Base-by-base conservation (phyloP, 2,329 filamentous ascomycete species). In the Colletotrichum paranaense region DNA sequence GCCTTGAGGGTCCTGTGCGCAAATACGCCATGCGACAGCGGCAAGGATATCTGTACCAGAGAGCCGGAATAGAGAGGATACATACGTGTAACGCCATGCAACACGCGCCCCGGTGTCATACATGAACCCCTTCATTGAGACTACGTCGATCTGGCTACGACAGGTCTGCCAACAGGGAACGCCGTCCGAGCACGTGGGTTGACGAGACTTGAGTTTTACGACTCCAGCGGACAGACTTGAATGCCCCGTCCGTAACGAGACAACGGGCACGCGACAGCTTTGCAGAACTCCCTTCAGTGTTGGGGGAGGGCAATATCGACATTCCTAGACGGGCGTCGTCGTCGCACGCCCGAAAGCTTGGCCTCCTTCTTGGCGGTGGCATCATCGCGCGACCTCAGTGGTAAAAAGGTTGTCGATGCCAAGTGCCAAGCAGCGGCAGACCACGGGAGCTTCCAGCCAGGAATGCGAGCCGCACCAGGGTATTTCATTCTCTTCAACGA, bases 401-500 rank as follows among this genome's bases (percentile, higher is more conserved):
- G 32, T 53, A 55, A 19, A 16, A 57, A 57, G 9, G 53, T 24
- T 22, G 24, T 49, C 60, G 46, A 52, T 73, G 71, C 71, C 67
- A 73, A 73, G 71, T 62, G 71, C 71, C 71, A 71, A 73, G 71
- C 57, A 66, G 67, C 70, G 42, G 42, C 42, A 49, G 42, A 49
- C 42, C 42, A 49, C 42, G 62, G 71, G 60, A 73, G 49, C 38
- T 60, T 56, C 26, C 49, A 66, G 22, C 67, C 53, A 56, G 62
- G 67, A 22, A 19, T 19, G 24, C 57, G 56, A 73, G 67, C 71
- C 71, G 71, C 71, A 70, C 60, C 35, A 52, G 46, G 67, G 28
- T 63, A 22, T 9, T 28, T 24, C 58, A 19, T 9, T 28, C 30
- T 42, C 28, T 11, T 53, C 56, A 57, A 73, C 67, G 28, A 66